Base-by-base conservation (phyloP, 75 land plant species). In the Pseudotsuga menziesii region DNA sequence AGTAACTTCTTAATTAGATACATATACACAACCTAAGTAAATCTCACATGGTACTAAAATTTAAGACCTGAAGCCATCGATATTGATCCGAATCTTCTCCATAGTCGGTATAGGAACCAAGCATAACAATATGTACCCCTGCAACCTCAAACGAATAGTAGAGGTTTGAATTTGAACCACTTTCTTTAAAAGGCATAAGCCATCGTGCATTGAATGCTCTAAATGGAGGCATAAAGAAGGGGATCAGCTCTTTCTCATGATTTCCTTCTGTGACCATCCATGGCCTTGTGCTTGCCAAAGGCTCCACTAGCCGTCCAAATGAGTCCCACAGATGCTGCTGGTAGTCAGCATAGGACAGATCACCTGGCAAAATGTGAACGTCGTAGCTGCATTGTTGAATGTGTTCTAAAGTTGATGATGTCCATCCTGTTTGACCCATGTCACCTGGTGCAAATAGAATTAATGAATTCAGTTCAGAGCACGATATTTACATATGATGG, bases 261-360 rank as follows among this genome's bases (percentile, higher is more conserved):
- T 97, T 97, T 69, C 99, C 99, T 76, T 94, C 72, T 17, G 98
- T 94, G 39, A 94, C 93, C 98, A 97, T 94, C 95, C 94, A 92
- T 29, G 99, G 98, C 74, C 89, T 89, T 2, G 87, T 36, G 77
- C 96, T 97, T 54, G 99, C 96, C 72, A 88, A 83, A 29, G 98
- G 98, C 76, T 89, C 81, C 17, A 97, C 83, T 61, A 97, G 83
- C 36, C 73, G 71, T 27, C 96, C 99, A 85, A 92, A 97, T 14
- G 95, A 84, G 77, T 97, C 99, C 99, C 99, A 97, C n/a, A 63
- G 63, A 29, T 81, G 87, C 80, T 97, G 99, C 76, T 78, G 76
- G 36, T 92, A 94, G 82, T 97, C 93, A 56, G 98, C 99, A 85
- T 97, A 97, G 1, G 99, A 89, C 23, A 97, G 86, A 78, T 97